Percentiles rank a stretch among this genome's conserved stretches.
Conservation (phyloP, 129 eudicot species). For the Saussurea involucrata region DNA sequence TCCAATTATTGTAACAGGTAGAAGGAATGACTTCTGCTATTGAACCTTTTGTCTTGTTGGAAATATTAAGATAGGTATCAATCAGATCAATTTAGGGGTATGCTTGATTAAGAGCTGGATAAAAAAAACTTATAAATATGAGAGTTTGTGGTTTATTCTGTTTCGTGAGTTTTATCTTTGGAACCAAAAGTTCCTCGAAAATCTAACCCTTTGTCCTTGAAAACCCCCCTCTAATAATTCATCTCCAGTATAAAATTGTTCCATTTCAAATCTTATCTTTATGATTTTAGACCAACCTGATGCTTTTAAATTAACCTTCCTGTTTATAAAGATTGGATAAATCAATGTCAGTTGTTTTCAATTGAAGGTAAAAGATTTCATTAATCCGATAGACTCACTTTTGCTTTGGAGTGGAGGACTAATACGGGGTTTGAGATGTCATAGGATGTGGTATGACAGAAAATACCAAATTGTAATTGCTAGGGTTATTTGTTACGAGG, state of each 20-base stretch:
- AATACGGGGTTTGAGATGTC: neutral
- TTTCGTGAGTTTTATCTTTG: neutral
- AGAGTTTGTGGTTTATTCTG: neutral
- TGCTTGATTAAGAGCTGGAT: neutral
- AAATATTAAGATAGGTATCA: neutral
- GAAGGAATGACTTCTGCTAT: neutral
- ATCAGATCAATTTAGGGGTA: slow-evolving; percentile 9
- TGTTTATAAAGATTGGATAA: neutral
- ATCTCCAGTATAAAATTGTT: neutral
- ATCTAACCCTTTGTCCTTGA: neutral
- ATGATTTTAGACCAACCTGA: neutral
- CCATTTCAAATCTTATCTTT: neutral
- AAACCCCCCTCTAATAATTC: neutral
- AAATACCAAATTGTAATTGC: neutral
- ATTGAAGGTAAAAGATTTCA: neutral
- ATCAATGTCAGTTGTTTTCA: neutral
- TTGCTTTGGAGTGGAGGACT: neutral
- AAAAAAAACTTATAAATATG: neutral
- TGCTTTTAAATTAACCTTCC: neutral
- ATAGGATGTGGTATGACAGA: neutral
- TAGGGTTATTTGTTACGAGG: neutral
- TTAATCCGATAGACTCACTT: neutral
- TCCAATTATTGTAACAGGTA: neutral
- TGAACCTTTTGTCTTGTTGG: neutral
- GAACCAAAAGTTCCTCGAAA: neutral